Base-by-base conservation (phyloP, 345 rosid species). In the Citrus mangshanensis region DNA sequence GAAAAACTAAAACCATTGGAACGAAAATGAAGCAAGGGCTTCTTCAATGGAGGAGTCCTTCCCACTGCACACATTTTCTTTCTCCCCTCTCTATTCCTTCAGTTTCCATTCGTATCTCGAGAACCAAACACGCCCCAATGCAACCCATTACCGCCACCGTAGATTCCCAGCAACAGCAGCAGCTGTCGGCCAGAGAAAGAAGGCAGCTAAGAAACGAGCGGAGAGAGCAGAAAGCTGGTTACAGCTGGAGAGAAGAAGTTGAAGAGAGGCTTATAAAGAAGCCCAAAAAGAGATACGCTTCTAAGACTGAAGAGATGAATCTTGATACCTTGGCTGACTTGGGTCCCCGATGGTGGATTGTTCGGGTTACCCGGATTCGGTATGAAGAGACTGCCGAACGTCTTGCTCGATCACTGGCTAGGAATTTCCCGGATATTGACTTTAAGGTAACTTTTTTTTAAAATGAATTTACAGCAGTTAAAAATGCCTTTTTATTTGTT, bases 281-380 rank as follows among this genome's bases (percentile, higher is more conserved):
- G 81, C 91, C 97, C 65, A 93, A 91, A 83, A 91, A 89, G 88
- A 82, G 88, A 24, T 77, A 81, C 24, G 22, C 86, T 46, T 66
- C 93, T 27, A 84, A 89, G 89, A 81, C 88, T 2, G 96, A 89
- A 72, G 90, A 88, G 77, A 87, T 91, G 78, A 92, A 92, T 81
- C 91, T 95, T 34, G 95, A 95, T 37, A 90, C 78, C 72, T 84
- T 95, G 72, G 92, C 97, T 70, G 75, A 63, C 2, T 55, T 85
- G 40, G 99, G 98, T 72, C 93, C 95, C 13, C 93, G 87, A 38
- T 95, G 99, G 99, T 95, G 94, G 94, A 84, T 84, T 18, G 85
- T 93, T 38, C 85, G 92, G 76, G 93, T 89, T 54, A 77, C 91
- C 68, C 85, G 95, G 59, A 64, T 86, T 32, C 79, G 94, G 51